Base-by-base conservation (phyloP, 345 rosid genomes). In the Syzygium jambos region DNA sequence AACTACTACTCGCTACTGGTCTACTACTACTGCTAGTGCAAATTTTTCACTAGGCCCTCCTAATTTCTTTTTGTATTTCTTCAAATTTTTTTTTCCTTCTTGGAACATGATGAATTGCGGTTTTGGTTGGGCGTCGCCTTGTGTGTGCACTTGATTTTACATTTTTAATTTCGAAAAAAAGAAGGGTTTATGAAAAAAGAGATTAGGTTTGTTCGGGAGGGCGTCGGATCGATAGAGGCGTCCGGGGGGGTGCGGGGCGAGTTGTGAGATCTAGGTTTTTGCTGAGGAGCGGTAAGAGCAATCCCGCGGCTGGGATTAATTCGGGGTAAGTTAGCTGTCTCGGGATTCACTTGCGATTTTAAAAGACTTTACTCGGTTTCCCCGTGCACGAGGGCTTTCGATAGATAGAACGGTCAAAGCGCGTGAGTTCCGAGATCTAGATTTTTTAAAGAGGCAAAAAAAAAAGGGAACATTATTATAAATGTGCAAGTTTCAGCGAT, bases 211-310 rank as follows among this genome's bases (percentile, higher is more conserved):
- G 43, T 4, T 41, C 6, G 43, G 43, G 43, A 6, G 25, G 9
- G 12, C 12, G 1, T 8, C 10, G 11, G 4, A 22, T 56, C 11
- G 61, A 22, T 22, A 56, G 4, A 25, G 27, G n/a, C 4, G 43
- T 41, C 43, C 43, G 43, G 43, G 43, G 43, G 11, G 3, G n/a
- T 11, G 13, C 4, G 13, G 0, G 2, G n/a, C 2, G 63, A 25
- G 63, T 9, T 4, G n/a, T 9, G 29, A 59, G 30, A 27, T 73
- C 1, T 5, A 6, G 1, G 2, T 73, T 38, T 19, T 5, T 11
- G 46, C 46, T 19, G 11, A 19, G 21, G 38, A 38, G 7, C 1
- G 27, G 17, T 59, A 12, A 1, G 0, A 27, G 1, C 2, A 3
- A 38, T 38, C 23, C 2, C 0, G 9, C 9, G 7, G 0, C 0